These are phyloP conservation scores for Starmerella tilneyi DNA, from an alignment of 805 yeast species.

Conservation along the genomic window DNA sequence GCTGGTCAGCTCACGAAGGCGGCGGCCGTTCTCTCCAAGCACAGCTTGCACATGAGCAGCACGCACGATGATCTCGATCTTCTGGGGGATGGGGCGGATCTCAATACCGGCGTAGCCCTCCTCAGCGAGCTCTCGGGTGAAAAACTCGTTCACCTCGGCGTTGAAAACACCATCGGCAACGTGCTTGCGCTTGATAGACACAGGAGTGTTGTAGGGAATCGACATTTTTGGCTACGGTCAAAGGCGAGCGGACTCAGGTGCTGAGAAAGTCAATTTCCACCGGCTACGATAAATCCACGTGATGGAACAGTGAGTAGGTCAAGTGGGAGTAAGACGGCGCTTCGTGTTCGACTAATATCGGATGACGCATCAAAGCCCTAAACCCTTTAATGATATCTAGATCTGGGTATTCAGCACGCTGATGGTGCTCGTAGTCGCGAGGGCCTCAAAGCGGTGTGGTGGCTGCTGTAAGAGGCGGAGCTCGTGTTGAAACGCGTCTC, in stretches of 20 bases:
- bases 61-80: constrained; percentile 96
- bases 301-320: neutral
- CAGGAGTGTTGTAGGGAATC: constrained; percentile 32
- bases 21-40: constrained; percentile 99
- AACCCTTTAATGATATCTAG: neutral
- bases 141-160: constrained; percentile 99
- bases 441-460: neutral
- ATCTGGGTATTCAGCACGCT: too few species aligned
- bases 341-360: neutral
- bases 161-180: constrained; percentile 99
- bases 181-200: constrained; percentile 97
- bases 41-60: constrained; percentile 98
- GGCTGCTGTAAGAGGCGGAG: neutral
- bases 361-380: neutral
- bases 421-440: too few species aligned
- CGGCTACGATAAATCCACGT: neutral
- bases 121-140: constrained; percentile 99
- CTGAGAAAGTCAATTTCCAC: neutral
- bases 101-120: constrained; percentile 99
- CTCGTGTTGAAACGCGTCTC: too few species aligned
- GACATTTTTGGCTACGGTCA: constrained; percentile 15
- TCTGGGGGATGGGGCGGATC: constrained; percentile 96
- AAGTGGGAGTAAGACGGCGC: neutral
- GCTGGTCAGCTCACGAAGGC: constrained; percentile 97
- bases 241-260: neutral